Evolutionary conservation across 2,329 filamentous ascomycete genomes (phyloP).

Genomic region (Beauveria asiatica): DNA sequence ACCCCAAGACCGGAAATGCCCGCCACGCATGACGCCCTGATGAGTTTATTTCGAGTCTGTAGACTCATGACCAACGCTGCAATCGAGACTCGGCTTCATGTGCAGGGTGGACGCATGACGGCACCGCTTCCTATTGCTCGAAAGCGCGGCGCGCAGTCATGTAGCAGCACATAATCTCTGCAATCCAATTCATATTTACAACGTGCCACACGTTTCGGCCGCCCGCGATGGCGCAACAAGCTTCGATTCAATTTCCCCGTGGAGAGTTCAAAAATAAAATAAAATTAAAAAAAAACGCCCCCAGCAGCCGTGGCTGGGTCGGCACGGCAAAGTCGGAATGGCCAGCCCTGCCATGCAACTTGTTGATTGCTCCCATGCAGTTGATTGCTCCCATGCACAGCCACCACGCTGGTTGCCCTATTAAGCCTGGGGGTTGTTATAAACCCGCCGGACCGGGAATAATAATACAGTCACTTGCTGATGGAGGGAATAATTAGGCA

Average conservation of each 20-base stretch:
- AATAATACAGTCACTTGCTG: too few species aligned
- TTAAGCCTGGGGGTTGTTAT: not conserved
- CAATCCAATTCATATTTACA: not conserved
- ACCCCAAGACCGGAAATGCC: too few species aligned
- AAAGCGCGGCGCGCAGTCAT: too few species aligned
- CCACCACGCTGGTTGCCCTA: slow-evolving; percentile 1
- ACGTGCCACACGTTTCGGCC: not conserved
- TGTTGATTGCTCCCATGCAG: not conserved
- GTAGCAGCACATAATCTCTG: not conserved
- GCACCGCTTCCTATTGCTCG: not conserved
- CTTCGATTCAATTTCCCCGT: not conserved
- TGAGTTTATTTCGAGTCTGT: too few species aligned
- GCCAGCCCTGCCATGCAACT: not conserved
- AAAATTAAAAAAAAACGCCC: too few species aligned
- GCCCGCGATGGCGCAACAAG: not conserved
- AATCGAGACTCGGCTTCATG: too few species aligned
- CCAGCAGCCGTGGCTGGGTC: not conserved
- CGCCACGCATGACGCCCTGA: too few species aligned
- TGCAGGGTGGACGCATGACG: not conserved
- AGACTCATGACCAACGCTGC: too few species aligned
- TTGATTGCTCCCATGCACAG: not conserved
- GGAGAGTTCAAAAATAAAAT: too few species aligned
- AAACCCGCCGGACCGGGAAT: not conserved
- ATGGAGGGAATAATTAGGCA: not conserved
- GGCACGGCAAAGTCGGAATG: slow-evolving; percentile 10